These are phyloP conservation scores for Exophiala lecanii-corni DNA, from an alignment of 2,329 filamentous ascomycete species.

Conservation along the genomic window DNA sequence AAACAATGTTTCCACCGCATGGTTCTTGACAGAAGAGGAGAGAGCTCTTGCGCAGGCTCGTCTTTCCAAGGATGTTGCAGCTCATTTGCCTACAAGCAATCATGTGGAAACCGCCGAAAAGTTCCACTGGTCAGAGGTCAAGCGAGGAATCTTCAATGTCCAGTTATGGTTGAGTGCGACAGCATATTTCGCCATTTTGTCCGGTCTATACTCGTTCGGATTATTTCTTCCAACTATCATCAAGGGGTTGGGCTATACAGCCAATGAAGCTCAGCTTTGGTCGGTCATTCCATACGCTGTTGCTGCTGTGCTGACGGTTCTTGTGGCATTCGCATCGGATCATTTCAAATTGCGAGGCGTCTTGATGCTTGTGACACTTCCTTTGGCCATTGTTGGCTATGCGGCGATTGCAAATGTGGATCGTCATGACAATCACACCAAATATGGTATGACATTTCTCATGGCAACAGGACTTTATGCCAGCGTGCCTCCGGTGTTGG, in stretches of 20 bases:
- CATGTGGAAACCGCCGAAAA: slow-evolving; percentile 55
- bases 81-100: slow-evolving; percentile 48
- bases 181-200: slow-evolving; percentile 70
- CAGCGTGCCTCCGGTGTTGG: slow-evolving; percentile 59
- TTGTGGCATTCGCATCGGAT: slow-evolving; percentile 71
- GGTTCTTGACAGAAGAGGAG: slow-evolving; percentile 66
- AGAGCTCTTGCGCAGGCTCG: slow-evolving; percentile 67
- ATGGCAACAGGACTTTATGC: slow-evolving; percentile 63
- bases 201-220: slow-evolving; percentile 73
- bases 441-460: slow-evolving; percentile 64
- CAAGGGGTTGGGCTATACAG: slow-evolving; percentile 53
- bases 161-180: slow-evolving; percentile 80
- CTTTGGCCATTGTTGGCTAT: slow-evolving; percentile 62
- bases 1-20: slow-evolving; percentile 73
- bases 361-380: slow-evolving; percentile 60
- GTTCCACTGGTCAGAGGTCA: slow-evolving; percentile 69
- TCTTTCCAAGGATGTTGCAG: slow-evolving; percentile 65
- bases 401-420: slow-evolving; percentile 56
- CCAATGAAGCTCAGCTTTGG: slow-evolving; percentile 64
- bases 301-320: slow-evolving; percentile 64
- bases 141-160: slow-evolving; percentile 60
- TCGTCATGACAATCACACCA: slow-evolving; percentile 42
- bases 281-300: slow-evolving; percentile 71
- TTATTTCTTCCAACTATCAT: slow-evolving; percentile 80
- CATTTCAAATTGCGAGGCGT: slow-evolving; percentile 61